Percentiles rank a stretch among this genome's conserved stretches.
Evolutionary conservation across 1,284 basidiomycete genomes (phyloP).

Genomic region (Cutaneotrichosporon cutaneum): DNA sequence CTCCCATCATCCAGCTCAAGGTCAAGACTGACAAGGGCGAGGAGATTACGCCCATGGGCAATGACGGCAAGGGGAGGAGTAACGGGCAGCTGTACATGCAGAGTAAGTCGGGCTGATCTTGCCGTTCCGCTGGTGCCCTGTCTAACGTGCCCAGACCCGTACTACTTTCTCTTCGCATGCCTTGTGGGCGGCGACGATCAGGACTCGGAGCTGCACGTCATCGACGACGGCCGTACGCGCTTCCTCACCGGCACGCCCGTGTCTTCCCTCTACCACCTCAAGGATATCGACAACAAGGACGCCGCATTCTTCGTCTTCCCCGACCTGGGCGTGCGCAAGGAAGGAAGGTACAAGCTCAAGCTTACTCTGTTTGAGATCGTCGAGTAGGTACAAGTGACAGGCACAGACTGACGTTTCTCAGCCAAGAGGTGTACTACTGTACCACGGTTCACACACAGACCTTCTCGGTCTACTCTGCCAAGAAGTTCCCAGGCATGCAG

Average conservation of each 20-base stretch:
- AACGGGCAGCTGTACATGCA: constrained; percentile 48
- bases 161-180: constrained; percentile 91
- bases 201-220: constrained; percentile 87
- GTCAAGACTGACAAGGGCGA: constrained; percentile 70
- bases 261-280: constrained; percentile 89
- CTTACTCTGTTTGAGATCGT: constrained; percentile 90
- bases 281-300: constrained; percentile 81
- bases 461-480: constrained; percentile 84
- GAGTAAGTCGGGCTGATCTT: constrained; percentile 33
- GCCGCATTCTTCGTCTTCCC: constrained; percentile 91
- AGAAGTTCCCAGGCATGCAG: constrained; percentile 87
- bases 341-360: constrained; percentile 83
- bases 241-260: constrained; percentile 61
- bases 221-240: constrained; percentile 73
- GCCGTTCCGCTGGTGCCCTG: neutral
- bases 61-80: constrained; percentile 17
- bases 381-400: constrained; percentile 50
- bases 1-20: constrained; percentile 90
- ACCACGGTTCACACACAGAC: constrained; percentile 80
- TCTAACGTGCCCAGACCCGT: constrained; percentile 62
- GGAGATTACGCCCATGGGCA: constrained; percentile 31
- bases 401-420: constrained; percentile 56
- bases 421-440: constrained; percentile 76
- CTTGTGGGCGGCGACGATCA: constrained; percentile 72
- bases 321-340: constrained; percentile 80